Base-by-base conservation (phyloP, 2,329 filamentous ascomycete genomes). In the Ceratocystis alfenasii region DNA sequence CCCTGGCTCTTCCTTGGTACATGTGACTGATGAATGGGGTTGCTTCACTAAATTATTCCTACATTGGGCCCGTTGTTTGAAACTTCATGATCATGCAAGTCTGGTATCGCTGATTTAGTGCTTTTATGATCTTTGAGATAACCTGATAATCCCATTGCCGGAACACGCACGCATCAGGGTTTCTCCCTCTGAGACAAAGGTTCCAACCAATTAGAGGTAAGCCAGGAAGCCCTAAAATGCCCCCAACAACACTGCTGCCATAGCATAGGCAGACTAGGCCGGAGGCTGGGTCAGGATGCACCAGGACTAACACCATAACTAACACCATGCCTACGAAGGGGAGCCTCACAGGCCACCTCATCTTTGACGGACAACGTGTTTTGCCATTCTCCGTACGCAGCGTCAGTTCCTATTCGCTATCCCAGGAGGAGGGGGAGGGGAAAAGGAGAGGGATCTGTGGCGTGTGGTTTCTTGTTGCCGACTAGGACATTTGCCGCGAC, bases 71-170 rank as follows among this genome's bases (percentile, higher is more conserved):
- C 8, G 8, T 50, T 41, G 36, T 8, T 50, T 50, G 28, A 57
- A 57, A 57, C 53, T 57, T 57, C 53, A 57, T 57, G 53, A 57
- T 57, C 53, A 57, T 57, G 53, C 53, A 57, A 41, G 10, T 15
- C 10, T 15, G 7, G 5, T 50, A 33, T 57, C 53, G 17, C 53
- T n/a, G 36, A 41, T 41, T 12, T 41, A 41, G 36, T 12, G 36
- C 36, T 41, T 15, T 41, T 15, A 30, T 5, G 28, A 17, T 6
- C 10, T 30, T 28, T 7, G 10, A 28, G 22, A 30, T 57, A 57
- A 33, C 53, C 22, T 57, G 53, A 57, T 33, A 17, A 15, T 25
- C 20, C 60, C 41, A 17, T 28, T 17, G 15, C 57, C 5, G n/a
- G 10, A 20, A 8, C 48, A 20, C 48, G 22, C 48, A 12, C 48